These are phyloP conservation scores for Logfia minima DNA, from an alignment of 129 eudicot species.

Conservation along the genomic window DNA sequence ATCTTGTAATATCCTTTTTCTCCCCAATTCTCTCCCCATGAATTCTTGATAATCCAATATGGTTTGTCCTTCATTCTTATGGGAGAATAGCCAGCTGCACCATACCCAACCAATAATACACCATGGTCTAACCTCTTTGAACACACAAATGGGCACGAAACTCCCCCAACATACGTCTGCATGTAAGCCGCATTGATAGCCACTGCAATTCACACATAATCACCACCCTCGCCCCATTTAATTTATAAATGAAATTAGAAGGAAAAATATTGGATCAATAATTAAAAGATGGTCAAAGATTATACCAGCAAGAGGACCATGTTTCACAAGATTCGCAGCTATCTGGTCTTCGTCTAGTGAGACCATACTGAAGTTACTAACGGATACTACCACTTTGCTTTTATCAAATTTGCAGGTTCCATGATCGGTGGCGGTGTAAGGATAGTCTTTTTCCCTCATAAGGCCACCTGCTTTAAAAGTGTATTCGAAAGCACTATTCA, in stretches of 20 bases:
- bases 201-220: conserved; percentile 47
- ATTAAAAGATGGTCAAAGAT: neutral
- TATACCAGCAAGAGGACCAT: conserved; percentile 89
- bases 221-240: neutral
- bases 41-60: conserved; percentile 87
- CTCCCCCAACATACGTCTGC: conserved; percentile 82
- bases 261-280: neutral
- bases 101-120: conserved; percentile 74
- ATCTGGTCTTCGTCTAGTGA: conserved; percentile 80
- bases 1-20: conserved; percentile 75
- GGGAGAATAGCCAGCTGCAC: conserved; percentile 65
- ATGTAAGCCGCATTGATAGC: conserved; percentile 77
- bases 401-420: conserved; percentile 76
- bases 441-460: conserved; percentile 78
- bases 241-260: neutral
- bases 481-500: conserved; percentile 85
- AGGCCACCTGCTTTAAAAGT: conserved; percentile 79
- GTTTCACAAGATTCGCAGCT: conserved; percentile 82
- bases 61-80: conserved; percentile 73
- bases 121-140: conserved; percentile 73
- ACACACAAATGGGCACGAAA: conserved; percentile 77
- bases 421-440: conserved; percentile 69
- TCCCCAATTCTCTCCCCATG: conserved; percentile 87
- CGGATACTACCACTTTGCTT: conserved; percentile 66
- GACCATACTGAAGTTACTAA: conserved; percentile 71